Evolutionary conservation across 2,329 filamentous ascomycete species (phyloP).

Genomic region (Stagonosporopsis vannaccii): DNA sequence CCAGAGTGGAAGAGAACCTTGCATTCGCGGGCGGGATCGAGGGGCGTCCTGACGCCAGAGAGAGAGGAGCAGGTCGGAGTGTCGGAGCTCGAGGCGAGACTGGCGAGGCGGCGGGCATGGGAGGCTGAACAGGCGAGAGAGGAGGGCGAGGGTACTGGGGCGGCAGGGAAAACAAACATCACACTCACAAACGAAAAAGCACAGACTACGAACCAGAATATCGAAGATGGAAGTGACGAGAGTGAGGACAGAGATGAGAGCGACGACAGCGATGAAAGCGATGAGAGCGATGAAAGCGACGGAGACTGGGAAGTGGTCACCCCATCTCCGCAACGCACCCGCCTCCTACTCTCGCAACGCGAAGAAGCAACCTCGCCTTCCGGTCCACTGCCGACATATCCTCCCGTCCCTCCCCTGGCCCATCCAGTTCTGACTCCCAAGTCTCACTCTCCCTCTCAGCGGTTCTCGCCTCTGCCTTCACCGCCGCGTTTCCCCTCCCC

Average conservation of each 20-base stretch:
- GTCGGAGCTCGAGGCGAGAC: constrained; percentile 15
- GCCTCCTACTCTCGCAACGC: not conserved
- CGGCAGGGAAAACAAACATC: not conserved
- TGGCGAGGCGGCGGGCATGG: constrained; percentile 4
- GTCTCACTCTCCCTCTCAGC: not conserved
- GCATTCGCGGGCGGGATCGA: constrained; percentile 4
- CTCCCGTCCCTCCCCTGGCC: not conserved
- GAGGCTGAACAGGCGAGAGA: constrained; percentile 20
- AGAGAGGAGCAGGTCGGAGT: not conserved
- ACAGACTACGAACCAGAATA: not conserved
- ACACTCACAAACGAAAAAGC: not conserved
- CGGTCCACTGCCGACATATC: not conserved
- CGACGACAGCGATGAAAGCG: not conserved
- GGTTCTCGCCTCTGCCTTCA: not conserved
- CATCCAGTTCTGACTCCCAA: not conserved
- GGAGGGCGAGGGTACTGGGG: not conserved
- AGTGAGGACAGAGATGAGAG: not conserved
- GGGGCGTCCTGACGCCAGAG: constrained; percentile 8
- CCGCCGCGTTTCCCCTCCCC: not conserved
- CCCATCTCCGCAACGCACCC: not conserved
- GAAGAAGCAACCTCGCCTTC: not conserved
- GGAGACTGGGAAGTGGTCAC: not conserved
- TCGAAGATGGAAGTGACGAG: not conserved
- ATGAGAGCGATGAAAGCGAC: not conserved
- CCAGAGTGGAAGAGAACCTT: constrained; percentile 10